Evolutionary conservation across 257 asterid genomes (phyloP).

Genomic region (Solanum okadae): DNA sequence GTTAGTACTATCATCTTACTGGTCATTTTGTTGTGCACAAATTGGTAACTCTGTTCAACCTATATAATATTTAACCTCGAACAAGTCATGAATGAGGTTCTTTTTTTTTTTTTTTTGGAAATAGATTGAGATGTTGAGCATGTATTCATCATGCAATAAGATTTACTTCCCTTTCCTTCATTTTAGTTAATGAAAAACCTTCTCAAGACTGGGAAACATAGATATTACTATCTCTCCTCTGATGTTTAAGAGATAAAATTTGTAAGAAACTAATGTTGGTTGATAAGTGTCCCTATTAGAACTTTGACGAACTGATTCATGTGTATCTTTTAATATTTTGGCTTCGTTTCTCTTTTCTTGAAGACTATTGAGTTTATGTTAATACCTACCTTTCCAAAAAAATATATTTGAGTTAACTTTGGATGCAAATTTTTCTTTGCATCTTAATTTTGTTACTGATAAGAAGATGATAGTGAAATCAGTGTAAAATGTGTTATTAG

Average conservation of each 20-base stretch:
- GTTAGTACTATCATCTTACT: conserved; percentile 31
- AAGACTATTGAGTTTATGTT: neutral
- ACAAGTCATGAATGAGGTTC: neutral
- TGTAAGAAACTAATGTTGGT: neutral
- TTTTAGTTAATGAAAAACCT: neutral
- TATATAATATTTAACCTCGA: neutral
- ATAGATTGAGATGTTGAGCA: neutral
- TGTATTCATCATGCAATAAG: neutral
- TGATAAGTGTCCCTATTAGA: neutral
- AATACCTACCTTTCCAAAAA: neutral
- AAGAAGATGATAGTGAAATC: neutral
- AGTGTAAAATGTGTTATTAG: neutral
- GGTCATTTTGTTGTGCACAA: neutral
- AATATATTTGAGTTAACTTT: neutral
- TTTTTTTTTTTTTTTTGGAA: neutral
- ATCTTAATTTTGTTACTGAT: neutral
- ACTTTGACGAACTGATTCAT: neutral
- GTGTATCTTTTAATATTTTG: neutral
- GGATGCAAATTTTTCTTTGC: neutral
- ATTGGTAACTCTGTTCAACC: neutral
- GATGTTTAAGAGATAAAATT: neutral
- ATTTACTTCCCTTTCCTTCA: neutral
- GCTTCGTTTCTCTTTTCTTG: neutral
- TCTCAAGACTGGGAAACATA: neutral
- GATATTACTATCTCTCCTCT: neutral